Evolutionary conservation across 2,329 filamentous ascomycete species (phyloP).

Genomic region (Nigrospora oryzae): DNA sequence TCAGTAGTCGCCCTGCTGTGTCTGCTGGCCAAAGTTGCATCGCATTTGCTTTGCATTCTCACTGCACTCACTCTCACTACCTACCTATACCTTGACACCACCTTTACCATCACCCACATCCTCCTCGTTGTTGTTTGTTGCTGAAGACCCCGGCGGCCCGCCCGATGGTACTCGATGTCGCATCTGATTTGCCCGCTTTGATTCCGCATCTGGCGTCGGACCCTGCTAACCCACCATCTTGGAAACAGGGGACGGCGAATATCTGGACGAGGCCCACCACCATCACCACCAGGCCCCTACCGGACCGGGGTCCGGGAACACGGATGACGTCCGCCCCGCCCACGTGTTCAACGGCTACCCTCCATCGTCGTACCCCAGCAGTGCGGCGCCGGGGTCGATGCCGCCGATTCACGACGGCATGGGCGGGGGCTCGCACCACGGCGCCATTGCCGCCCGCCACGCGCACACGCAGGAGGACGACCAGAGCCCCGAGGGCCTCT

Average conservation of each 20-base stretch:
- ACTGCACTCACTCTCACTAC: conserved; percentile 19
- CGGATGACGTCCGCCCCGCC: conserved; percentile 48
- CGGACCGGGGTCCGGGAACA: conserved; percentile 32
- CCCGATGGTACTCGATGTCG: no score
- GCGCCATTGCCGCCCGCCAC: conserved; percentile 20
- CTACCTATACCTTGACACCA: conserved; percentile 19
- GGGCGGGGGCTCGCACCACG: conserved; percentile 24
- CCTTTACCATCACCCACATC: conserved; percentile 14
- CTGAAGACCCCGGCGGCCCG: no score
- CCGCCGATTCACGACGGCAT: conserved; percentile 26
- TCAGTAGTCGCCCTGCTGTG: conserved; percentile 21
- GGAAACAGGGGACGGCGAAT: conserved; percentile 51
- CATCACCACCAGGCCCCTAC: conserved; percentile 57
- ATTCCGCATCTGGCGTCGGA: no score
- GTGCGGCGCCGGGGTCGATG: conserved; percentile 28
- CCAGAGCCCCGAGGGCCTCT: conserved; percentile 61
- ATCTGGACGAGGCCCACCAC: conserved; percentile 55
- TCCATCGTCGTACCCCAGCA: conserved; percentile 23
- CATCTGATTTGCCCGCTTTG: no score
- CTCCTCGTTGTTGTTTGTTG: neutral
- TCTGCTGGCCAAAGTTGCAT: conserved; percentile 26
- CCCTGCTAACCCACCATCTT: conserved; percentile 20
- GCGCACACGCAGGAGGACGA: conserved; percentile 32
- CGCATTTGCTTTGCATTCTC: conserved; percentile 21
- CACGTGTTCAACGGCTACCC: conserved; percentile 25